Base-by-base conservation (phyloP, 2,329 filamentous ascomycete species). In the Penicillium sp. region DNA sequence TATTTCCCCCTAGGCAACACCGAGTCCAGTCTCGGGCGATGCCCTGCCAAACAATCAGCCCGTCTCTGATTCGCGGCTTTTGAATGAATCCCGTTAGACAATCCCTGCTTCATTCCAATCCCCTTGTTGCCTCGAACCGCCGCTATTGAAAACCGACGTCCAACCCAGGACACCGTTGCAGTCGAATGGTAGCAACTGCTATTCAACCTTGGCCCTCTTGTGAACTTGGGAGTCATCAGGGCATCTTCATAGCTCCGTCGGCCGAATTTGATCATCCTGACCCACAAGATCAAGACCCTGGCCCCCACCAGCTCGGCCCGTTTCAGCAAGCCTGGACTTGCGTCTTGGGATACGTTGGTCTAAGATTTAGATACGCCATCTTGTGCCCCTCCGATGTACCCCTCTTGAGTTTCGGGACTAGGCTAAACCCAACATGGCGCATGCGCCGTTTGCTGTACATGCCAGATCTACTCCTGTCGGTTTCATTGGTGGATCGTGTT, bases 1-100 rank as follows among this genome's bases (percentile, higher is more conserved):
- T 72, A 69, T 73, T 70, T 69, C 70, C 68, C 68, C 64, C 30
- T 38, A 61, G 54, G 61, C 56, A 58, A 59, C 61, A 60, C 60
- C 40, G 30, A 56, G 49, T 59, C 51, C 53, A 45, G 35, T 54
- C 47, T 59, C 51, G 61, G 61, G 60, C 60, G 54, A 64, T 54
- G 24, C 15, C 50, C 49, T 63, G 59, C 56, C 44, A 54, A 53
- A 59, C 50, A 19, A 50, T 58, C 37, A 47, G 19, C 22, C 44
- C 26, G 49, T 26, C 30, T 67, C 44, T 68, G 56, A 64, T 68
- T 68, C 59, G 61, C 38, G 26, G 37, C 56, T 26, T 33, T 30
- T 17, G 22, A 40, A 49, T 13, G 45, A 56, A 53, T 28, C 30
- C n/a, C 58, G 50, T 60, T 60, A 28, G 37, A 63, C 49, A 13